Percentiles rank a stretch among this genome's conserved stretches.
Evolutionary conservation across 1,284 basidiomycete species (phyloP).

Genomic region (Cutaneotrichosporon cavernicola): DNA sequence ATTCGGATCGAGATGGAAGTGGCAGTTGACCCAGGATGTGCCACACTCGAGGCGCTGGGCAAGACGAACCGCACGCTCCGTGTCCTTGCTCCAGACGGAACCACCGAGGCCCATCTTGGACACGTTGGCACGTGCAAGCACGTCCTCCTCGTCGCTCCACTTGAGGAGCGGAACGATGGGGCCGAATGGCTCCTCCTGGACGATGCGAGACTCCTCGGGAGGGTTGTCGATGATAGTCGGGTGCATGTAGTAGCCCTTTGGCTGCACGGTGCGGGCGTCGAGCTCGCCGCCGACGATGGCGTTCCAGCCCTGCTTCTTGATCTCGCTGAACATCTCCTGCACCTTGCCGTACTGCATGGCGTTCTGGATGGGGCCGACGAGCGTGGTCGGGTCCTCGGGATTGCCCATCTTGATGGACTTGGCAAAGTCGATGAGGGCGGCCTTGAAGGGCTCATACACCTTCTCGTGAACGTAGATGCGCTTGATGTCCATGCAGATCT

Average conservation of each 20-base stretch:
- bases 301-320: constrained; percentile 76
- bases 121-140: constrained; percentile 78
- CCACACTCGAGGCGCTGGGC: constrained; percentile 91
- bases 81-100: constrained; percentile 78
- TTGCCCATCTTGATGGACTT: constrained; percentile 84
- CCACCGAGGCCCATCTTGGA: constrained; percentile 59
- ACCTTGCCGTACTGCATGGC: constrained; percentile 82
- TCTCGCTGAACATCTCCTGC: constrained; percentile 78
- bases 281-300: constrained; percentile 78
- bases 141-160: constrained; percentile 92
- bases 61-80: constrained; percentile 86
- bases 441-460: constrained; percentile 51
- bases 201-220: constrained; percentile 59
- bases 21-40: constrained; percentile 72
- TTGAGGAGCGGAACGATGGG: constrained; percentile 63
- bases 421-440: constrained; percentile 57
- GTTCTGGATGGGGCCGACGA: constrained; percentile 93
- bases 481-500: constrained; percentile 62
- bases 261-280: constrained; percentile 20
- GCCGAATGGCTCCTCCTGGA: constrained; percentile 86
- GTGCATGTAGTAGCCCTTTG: constrained; percentile 68
- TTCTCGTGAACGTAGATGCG: constrained; percentile 48
- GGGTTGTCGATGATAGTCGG: constrained; percentile 87
- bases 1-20: constrained; percentile 45
- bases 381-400: constrained; percentile 74